phyloP scores from a whole-genome alignment of 1,139 yeast genomes.

The Suhomyces chickasaworum region DNA sequence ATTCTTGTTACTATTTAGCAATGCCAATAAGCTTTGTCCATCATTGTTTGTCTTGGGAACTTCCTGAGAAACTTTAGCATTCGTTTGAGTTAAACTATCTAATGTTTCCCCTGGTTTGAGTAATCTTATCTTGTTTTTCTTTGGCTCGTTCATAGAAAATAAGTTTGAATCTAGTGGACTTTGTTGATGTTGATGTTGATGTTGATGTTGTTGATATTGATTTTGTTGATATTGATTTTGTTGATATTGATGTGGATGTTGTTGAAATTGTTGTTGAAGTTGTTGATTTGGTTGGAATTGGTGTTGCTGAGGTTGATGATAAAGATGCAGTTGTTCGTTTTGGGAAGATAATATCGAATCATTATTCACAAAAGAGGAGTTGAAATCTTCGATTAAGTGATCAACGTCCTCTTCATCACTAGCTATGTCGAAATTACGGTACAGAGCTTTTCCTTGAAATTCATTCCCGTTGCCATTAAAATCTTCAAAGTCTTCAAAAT shows the following conservation, averaged over 20 bases:
- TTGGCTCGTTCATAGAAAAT: constrained; percentile 12
- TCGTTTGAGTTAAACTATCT: constrained; percentile 11
- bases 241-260: constrained; percentile 8
- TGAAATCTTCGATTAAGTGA: constrained; percentile 16
- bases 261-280: not conserved
- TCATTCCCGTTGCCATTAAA: constrained; percentile 31
- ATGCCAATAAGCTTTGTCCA: constrained; percentile 20
- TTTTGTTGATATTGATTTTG: not conserved
- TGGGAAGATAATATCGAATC: not conserved
- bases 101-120: constrained; percentile 36
- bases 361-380: not conserved
- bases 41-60: constrained; percentile 12
- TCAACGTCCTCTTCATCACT: constrained; percentile 37
- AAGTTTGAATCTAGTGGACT: not conserved
- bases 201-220: not conserved
- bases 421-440: constrained; percentile 35
- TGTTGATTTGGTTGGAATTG: not conserved
- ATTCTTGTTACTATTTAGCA: constrained; percentile 17
- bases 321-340: not conserved
- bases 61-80: not conserved
- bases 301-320: constrained; percentile 7
- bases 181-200: not conserved
- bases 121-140: constrained; percentile 27
- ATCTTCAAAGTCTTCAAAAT: constrained; percentile 43
- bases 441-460: constrained; percentile 17